These are phyloP conservation scores for Castanopsis chinensis DNA, from an alignment of 306 rosid genomes.

Conservation along the genomic window DNA sequence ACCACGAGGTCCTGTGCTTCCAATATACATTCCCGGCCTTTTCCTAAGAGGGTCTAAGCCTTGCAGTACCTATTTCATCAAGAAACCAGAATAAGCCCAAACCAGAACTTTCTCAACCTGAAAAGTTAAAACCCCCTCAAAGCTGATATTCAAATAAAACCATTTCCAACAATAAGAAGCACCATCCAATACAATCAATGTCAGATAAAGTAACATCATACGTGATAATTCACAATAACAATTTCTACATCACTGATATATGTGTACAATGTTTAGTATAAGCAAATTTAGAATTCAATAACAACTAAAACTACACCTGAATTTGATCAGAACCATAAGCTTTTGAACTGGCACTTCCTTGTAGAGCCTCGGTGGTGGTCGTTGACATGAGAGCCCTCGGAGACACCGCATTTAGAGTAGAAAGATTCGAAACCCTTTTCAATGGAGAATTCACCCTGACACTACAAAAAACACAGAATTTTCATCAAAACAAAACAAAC, in stretches of 20 bases:
- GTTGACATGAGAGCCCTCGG: constrained; percentile 82
- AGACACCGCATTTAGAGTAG: constrained; percentile 38
- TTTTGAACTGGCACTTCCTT: constrained; percentile 44
- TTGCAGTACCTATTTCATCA: constrained; percentile 70
- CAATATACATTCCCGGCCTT: constrained; percentile 98
- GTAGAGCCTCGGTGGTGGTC: constrained; percentile 48
- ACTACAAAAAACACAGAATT: constrained; percentile 9
- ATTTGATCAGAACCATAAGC: constrained; percentile 96
- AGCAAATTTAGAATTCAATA: not conserved
- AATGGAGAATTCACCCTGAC: constrained; percentile 50
- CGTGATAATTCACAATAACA: not conserved
- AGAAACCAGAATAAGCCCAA: constrained; percentile 8
- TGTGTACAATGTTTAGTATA: not conserved
- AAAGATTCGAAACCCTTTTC: constrained; percentile 31
- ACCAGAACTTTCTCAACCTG: not conserved
- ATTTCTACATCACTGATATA: not conserved
- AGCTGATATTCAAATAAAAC: not conserved
- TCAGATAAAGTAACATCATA: not conserved
- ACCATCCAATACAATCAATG: not conserved
- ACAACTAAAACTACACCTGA: constrained; percentile 58
- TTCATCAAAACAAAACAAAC: not conserved
- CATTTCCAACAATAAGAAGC: not conserved
- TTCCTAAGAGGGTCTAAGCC: constrained; percentile 96
- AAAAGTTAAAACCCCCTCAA: not conserved
- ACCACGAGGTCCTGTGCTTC: constrained; percentile 94